phyloP scores from a whole-genome alignment of 345 rosid genomes.

The Melaleuca quinquenervia region DNA sequence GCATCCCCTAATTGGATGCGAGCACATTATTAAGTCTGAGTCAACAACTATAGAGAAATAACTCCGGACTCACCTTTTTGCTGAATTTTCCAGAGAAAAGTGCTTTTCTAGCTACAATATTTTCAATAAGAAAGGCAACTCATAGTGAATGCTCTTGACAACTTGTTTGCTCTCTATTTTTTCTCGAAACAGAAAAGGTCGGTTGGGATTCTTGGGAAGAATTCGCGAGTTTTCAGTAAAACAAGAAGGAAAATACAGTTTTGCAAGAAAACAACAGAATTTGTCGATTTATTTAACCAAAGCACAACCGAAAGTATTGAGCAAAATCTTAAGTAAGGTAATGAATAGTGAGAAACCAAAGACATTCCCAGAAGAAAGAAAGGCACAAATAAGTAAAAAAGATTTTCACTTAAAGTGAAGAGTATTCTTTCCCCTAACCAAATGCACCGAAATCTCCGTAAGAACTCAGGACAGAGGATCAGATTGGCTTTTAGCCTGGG shows the following conservation, averaged over 20 bases:
- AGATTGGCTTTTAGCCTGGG: not conserved
- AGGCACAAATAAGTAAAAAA: not conserved
- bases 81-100: not conserved
- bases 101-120: not conserved
- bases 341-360: not conserved
- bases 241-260: not conserved
- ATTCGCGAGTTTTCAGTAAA: not conserved
- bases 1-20: constrained; percentile 16
- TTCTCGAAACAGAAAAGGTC: not conserved
- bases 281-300: not conserved
- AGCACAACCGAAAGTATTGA: not conserved
- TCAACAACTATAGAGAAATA: not conserved
- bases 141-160: not conserved
- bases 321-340: not conserved
- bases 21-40: not conserved
- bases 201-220: not conserved
- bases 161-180: not conserved
- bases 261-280: not conserved
- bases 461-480: not conserved
- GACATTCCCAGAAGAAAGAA: not conserved
- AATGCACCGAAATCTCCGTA: not conserved
- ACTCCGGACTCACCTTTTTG: not conserved
- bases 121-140: not conserved
- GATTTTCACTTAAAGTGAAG: not conserved
- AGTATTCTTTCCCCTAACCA: not conserved